Evolutionary conservation across 495 filamentous ascomycete species (phyloP).

Genomic region (Trichoderma parareesei): DNA sequence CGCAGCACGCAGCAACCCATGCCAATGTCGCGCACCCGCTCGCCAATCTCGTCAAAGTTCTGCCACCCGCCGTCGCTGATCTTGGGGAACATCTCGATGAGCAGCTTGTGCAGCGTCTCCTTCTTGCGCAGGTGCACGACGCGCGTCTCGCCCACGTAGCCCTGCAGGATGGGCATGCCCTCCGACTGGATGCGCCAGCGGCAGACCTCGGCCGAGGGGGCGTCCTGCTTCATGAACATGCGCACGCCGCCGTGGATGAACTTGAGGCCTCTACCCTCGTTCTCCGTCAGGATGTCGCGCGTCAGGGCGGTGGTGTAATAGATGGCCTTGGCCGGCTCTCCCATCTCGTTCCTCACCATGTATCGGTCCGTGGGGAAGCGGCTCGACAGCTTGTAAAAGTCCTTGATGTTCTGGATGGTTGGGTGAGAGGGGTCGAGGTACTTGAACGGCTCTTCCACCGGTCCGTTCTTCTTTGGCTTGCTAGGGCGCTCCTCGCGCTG

Average conservation of each 20-base stretch:
- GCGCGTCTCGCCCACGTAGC: slow-evolving; percentile 73
- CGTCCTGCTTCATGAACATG: slow-evolving; percentile 97
- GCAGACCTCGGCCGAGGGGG: slow-evolving; percentile 73
- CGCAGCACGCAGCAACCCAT: slow-evolving; percentile 90
- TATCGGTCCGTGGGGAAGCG: slow-evolving; percentile 85
- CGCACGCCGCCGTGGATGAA: slow-evolving; percentile 96
- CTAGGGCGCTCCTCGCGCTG: slow-evolving; percentile 24
- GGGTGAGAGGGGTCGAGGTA: slow-evolving; percentile 65
- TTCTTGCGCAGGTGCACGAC: slow-evolving; percentile 66
- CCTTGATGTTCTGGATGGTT: slow-evolving; percentile 63
- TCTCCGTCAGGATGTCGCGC: slow-evolving; percentile 68
- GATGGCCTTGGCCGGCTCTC: slow-evolving; percentile 74
- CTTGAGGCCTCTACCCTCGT: slow-evolving; percentile 83
- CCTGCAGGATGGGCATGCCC: slow-evolving; percentile 77
- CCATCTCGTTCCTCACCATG: slow-evolving; percentile 88
- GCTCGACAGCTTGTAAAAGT: slow-evolving; percentile 73
- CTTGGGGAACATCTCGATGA: slow-evolving; percentile 94
- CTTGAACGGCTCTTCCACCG: slow-evolving; percentile 85
- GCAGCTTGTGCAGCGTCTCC: slow-evolving; percentile 65
- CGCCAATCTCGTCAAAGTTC: slow-evolving; percentile 77
- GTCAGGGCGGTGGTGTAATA: slow-evolving; percentile 90
- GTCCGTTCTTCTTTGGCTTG: slow-evolving; percentile 27
- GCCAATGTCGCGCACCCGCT: slow-evolving; percentile 65
- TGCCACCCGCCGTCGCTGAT: slow-evolving; percentile 58
- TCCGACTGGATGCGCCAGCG: slow-evolving; percentile 93